Evolutionary conservation across 2,329 filamentous ascomycete species (phyloP).

Genomic region (Botrytis fabae): DNA sequence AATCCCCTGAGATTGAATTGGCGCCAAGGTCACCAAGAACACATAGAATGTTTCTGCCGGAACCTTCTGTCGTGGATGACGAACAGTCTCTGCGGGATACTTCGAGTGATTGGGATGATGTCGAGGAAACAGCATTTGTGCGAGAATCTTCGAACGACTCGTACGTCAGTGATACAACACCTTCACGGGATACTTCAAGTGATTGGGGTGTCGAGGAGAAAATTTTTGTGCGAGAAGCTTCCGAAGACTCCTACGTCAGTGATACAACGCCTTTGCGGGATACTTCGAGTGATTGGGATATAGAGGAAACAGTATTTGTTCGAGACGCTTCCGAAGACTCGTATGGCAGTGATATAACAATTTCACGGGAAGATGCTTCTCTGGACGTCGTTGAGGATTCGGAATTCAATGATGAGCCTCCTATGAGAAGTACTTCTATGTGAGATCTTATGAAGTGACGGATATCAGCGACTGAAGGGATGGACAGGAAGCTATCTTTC

Average conservation of each 20-base stretch:
- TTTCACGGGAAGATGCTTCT: not conserved
- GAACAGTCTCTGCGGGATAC: not conserved
- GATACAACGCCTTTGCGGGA: not conserved
- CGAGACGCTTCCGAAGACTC: not conserved
- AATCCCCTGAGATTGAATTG: not conserved
- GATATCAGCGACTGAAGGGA: not conserved
- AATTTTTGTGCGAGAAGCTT: not conserved
- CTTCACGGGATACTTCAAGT: not conserved
- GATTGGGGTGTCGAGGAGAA: not conserved
- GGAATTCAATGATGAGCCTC: not conserved
- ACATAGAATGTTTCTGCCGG: not conserved
- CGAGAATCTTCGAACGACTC: not conserved
- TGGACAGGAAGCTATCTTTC: not conserved
- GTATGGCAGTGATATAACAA: not conserved
- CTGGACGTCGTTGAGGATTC: not conserved
- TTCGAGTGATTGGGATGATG: not conserved
- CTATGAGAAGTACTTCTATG: not conserved
- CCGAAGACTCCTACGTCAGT: not conserved
- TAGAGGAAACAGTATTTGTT: not conserved
- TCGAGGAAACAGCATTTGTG: not conserved
- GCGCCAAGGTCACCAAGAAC: not conserved
- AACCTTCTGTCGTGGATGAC: not conserved
- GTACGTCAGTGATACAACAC: not conserved
- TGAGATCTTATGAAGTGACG: not conserved
- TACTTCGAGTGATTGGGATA: not conserved